Evolutionary conservation across 2,329 filamentous ascomycete species (phyloP), one percentile per base, ranked within the genome.

Genomic region (Thelonectria olida): DNA sequence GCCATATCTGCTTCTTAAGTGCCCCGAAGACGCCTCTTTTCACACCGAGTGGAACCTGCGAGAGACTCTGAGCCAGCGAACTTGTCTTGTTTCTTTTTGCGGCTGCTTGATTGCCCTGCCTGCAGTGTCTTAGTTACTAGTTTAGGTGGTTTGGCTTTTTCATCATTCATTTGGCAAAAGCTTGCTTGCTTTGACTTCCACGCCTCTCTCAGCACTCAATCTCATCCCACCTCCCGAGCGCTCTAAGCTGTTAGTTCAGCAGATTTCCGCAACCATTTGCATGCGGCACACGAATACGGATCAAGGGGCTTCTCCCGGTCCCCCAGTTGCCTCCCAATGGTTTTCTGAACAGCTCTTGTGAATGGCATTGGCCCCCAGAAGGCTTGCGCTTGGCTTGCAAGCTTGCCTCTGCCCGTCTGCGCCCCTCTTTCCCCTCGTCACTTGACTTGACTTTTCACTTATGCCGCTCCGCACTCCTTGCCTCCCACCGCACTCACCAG

Each of bases 1-100:
- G 58, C 51, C 51, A 53, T 58, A 39, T 57, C 48, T 61, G 19
- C 31, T 13, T 51, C 48, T 41, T 27, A 39, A 22, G 36, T 25
- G 41, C 22, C 36, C 23, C n/a, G 38, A 42, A 53, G n/a, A 39
- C 36, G 36, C 36, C 36, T 20, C 17, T 15, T n/a, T 6, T n/a
- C 36, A 19, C 13, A 19, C 38, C 38, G 38, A 41, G 19, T 34
- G 31, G 31, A 39, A 23, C 52, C 52, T 31, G 47, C 22, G 36
- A 7, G 20, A 25, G 25, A 44, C 17, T n/a, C n/a, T n/a, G 19
- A 25, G 34, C 34, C 36, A 42, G 20, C 7, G 25, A 8, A 49
- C 36, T 49, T 42, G 53, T 25, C 23, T 27, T n/a, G 25, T 19
- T 28, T 25, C 45, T 20, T 48, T 19, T 28, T 9, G 6, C 8